Evolutionary conservation across 2,329 filamentous ascomycete genomes (phyloP), one percentile per base, ranked within the genome.

Genomic region (Fusarium buxicola): DNA sequence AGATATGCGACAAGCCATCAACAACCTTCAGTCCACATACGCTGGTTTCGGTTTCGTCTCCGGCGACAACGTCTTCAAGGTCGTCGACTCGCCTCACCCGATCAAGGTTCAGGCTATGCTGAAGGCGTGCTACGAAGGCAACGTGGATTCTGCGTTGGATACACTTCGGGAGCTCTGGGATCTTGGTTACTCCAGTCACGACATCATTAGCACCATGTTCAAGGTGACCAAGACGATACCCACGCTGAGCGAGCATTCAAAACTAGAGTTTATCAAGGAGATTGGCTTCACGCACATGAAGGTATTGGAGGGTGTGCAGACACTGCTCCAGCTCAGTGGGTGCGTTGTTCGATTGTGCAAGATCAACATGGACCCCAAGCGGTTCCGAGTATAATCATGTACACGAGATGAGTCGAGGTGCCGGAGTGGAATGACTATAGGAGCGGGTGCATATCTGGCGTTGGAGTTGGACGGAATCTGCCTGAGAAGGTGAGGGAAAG

Each of bases 261-360:
- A 97, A 81, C 82, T 99, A 60, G 94, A 98, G 75, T 99, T 98
- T 70, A 96, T 98, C 80, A 94, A 93, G 80, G 95, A 97, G 79
- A 99, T 99, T 77, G 95, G 95, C 49, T 98, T 98, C 77, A 96
- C 95, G 3, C 95, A 99, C 75, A 99, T 99, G 95, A 94, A 96
- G 76, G 94, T 99, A 53, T 81, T 99, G n/a, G 95, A 99, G 74
- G 95, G 95, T 27, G 92, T 99, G 21, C 94, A 98, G 78, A 97
- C 94, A 8, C 85, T 97, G 62, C 84, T 99, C 56, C 95, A 99
- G 77, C 83, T 99, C 40, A 96, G 92, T 73, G 95, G 94, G 10
- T 98, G 94, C 74, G 85, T 99, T 18, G 93, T 92, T 13, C 89
- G 94, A 70, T 82, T 99, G 54, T 95, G 92, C 80, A 96, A 91